Base-by-base conservation (phyloP, 208 protist genomes). In the Wallacemonas rigidus region DNA sequence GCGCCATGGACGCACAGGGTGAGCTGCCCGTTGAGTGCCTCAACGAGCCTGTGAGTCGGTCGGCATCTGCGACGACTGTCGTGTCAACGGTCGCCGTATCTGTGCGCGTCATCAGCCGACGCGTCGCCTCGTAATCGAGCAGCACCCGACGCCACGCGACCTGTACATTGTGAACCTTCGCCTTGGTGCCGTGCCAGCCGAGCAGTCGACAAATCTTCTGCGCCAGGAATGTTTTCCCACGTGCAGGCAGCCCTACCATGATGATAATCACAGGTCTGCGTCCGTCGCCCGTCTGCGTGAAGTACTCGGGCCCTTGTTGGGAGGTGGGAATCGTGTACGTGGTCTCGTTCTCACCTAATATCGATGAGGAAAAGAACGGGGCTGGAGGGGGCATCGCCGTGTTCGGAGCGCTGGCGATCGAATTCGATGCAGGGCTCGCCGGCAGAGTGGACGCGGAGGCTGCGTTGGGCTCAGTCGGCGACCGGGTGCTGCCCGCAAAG, bases 221-320 rank as follows among this genome's bases (percentile, higher is more conserved):
- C 14, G 93, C 93, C 5, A 97, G 65, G 74, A 95, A 97, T 2
- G 93, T 97, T 62, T 97, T 97, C 9, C 93, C 93, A 1, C 93
- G 82, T n/a, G 90, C 93, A 36, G 93, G 93, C 12, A 97, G 83
- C 40, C 93, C 93, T 47, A 97, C 88, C 93, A 95, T 97, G 67
- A 95, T 80, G 58, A 97, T 90, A 67, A 92, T 79, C 0, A 94
- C 76, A 39, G 83, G 85, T 36, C 79, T 76, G 9, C 73, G 75
- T 67, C 82, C 82, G 61, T 83, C 75, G 35, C 69, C 65, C 8
- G 36, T 60, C 55, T 74, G 71, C 26, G 39, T 74, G 78, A 92
- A 93, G 84, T 92, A 89, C 77, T 93, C 80, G 1, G 91, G 89
- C 26, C 89, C 89, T 54, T 92, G 88, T 45, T 79, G 77, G 15